phyloP scores from a whole-genome alignment of 1,284 basidiomycete genomes.

The Cutaneotrichosporon sp. region DNA sequence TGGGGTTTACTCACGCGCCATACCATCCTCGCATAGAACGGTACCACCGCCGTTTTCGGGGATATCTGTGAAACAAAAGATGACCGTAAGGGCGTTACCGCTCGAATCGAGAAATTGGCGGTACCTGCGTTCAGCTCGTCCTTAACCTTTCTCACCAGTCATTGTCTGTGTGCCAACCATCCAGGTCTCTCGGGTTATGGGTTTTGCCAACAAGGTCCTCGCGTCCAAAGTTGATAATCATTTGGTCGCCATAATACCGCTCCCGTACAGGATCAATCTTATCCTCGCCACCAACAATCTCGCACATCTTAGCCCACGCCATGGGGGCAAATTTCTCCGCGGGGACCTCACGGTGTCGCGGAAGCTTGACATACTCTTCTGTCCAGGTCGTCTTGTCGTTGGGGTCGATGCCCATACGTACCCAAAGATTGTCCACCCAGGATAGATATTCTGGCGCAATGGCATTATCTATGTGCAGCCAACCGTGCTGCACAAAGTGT shows the following conservation, averaged over 20 bases:
- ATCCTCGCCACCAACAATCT: conserved; percentile 40
- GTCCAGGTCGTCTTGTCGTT: conserved; percentile 45
- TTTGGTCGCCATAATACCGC: conserved; percentile 39
- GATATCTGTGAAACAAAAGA: conserved; percentile 38
- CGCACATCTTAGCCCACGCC: conserved; percentile 39
- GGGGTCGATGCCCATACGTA: conserved; percentile 39
- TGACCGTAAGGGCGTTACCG: conserved; percentile 38
- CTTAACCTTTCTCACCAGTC: conserved; percentile 28
- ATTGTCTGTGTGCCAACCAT: conserved; percentile 39
- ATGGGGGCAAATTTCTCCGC: conserved; percentile 34
- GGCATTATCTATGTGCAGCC: conserved; percentile 35
- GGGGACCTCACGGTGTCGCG: conserved; percentile 34
- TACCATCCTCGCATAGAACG: conserved; percentile 31
- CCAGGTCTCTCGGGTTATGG: conserved; percentile 14
- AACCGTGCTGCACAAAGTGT: conserved; percentile 42
- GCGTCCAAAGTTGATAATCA: conserved; percentile 39
- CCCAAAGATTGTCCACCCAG: conserved; percentile 39
- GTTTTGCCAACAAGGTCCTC: conserved; percentile 21
- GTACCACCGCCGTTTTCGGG: conserved; percentile 33
- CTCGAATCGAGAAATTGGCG: conserved; percentile 38
- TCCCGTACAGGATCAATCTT: conserved; percentile 36
- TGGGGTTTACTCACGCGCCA: conserved; percentile 23
- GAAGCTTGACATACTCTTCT: conserved; percentile 37
- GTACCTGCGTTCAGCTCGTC: conserved; percentile 21
- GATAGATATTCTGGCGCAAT: conserved; percentile 31